Conservation (phyloP, 2,329 filamentous ascomycete species). For the Ramularia endophylla region DNA sequence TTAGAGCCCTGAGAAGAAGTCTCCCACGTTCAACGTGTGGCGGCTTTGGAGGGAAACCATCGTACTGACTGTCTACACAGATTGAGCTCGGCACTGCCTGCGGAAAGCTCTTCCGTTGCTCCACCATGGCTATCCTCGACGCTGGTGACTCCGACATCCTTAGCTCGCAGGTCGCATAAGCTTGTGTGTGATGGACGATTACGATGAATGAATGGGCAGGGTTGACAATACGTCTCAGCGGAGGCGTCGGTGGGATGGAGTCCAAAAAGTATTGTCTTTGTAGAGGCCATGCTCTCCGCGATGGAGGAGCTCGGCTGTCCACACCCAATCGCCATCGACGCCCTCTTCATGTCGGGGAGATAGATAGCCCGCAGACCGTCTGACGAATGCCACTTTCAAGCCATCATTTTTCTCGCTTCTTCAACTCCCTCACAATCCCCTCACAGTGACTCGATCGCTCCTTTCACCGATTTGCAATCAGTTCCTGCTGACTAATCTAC, state of each 20-base stretch:
- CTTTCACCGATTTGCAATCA: background rate
- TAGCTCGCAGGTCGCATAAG: slow-evolving; percentile 55
- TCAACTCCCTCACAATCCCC: background rate
- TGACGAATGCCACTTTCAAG: slow-evolving; percentile 8
- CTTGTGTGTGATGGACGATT: slow-evolving; percentile 2
- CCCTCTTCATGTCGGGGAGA: slow-evolving; percentile 3
- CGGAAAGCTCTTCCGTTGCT: slow-evolving; percentile 98
- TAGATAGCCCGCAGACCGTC: slow-evolving; percentile 8
- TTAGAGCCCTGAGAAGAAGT: slow-evolving; percentile 86
- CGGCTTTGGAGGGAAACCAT: slow-evolving; percentile 77
- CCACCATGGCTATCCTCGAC: slow-evolving; percentile 94
- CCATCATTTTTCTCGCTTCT: slow-evolving; percentile 2
- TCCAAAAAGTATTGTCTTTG: background rate
- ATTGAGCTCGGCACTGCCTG: slow-evolving; percentile 98
- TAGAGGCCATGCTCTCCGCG: background rate
- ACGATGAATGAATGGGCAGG: slow-evolving; percentile 5
- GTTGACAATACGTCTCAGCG: slow-evolving; percentile 1
- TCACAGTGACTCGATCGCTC: too few relatives aligned
- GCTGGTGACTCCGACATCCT: slow-evolving; percentile 97
- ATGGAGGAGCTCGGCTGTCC: background rate
- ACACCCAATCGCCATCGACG: too few relatives aligned
- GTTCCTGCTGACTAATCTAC: background rate
- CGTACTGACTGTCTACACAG: slow-evolving; percentile 53
- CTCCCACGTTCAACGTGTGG: slow-evolving; percentile 13
- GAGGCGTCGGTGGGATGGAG: slow-evolving; percentile 2